phyloP scores from a whole-genome alignment of 257 asterid species.

The Jaltomata sinuosa region DNA sequence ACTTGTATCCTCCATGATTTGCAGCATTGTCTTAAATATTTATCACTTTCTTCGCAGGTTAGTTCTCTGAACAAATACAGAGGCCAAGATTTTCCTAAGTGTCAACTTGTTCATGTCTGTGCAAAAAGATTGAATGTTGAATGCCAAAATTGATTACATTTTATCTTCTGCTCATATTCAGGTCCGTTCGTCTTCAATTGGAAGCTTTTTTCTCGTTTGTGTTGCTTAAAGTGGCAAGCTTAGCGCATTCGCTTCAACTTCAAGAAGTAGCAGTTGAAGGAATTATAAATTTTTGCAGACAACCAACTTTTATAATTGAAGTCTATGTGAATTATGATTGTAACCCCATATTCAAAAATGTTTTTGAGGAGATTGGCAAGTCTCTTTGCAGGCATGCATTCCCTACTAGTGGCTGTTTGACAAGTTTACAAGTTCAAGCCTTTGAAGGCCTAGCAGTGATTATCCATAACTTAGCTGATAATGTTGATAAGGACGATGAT shows the following conservation, averaged over 20 bases:
- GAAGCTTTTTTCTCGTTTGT: constrained; percentile 81
- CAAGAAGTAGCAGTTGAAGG: constrained; percentile 89
- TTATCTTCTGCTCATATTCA: constrained; percentile 13
- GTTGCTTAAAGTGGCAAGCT: constrained; percentile 42
- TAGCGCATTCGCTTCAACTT: constrained; percentile 38
- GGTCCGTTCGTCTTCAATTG: constrained; percentile 77
- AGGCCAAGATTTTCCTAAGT: background rate
- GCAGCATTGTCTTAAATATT: constrained; percentile 72
- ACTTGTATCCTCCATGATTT: constrained; percentile 75
- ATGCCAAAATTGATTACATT: background rate
- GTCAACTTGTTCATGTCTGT: background rate
- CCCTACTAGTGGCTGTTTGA: constrained; percentile 43
- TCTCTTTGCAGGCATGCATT: constrained; percentile 79
- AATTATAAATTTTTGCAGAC: constrained; percentile 78
- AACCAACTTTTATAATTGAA: constrained; percentile 58
- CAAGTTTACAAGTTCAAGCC: constrained; percentile 75
- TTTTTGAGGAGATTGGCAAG: constrained; percentile 72
- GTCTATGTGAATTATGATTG: constrained; percentile 76
- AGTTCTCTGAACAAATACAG: background rate
- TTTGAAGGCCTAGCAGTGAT: constrained; percentile 67
- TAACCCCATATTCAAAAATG: constrained; percentile 62
- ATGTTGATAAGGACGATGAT: constrained; percentile 67
- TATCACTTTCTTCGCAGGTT: constrained; percentile 81
- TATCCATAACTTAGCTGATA: constrained; percentile 76
- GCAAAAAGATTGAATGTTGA: background rate